phyloP scores from a whole-genome alignment of 768 basidiomycete species.

The Lactifluus pinguis region DNA sequence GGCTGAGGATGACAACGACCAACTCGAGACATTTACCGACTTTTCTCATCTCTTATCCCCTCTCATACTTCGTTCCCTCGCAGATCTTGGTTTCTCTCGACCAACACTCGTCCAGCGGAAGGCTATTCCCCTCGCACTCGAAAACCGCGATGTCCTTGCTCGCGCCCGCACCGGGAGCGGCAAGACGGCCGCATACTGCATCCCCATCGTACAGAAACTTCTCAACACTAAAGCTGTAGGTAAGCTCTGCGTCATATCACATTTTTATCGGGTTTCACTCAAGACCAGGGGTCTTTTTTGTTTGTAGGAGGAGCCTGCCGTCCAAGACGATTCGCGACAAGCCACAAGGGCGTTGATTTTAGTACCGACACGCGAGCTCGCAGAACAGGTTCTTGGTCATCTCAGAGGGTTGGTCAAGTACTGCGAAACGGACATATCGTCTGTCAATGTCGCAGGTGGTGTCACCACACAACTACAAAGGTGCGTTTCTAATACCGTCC shows the following conservation, averaged over 20 bases:
- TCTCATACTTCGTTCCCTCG: constrained; percentile 79
- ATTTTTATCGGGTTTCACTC: not conserved
- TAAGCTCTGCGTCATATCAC: constrained; percentile 3
- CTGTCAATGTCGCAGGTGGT: constrained; percentile 73
- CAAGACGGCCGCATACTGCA: constrained; percentile 93
- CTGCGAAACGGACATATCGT: constrained; percentile 64
- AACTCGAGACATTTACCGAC: constrained; percentile 29
- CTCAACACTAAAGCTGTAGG: constrained; percentile 53
- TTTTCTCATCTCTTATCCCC: constrained; percentile 78
- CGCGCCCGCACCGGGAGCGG: constrained; percentile 93
- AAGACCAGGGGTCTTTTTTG: no score
- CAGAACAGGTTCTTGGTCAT: constrained; percentile 79
- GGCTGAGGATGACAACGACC: not conserved
- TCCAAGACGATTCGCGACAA: constrained; percentile 26
- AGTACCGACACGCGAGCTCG: constrained; percentile 86
- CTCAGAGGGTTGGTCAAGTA: constrained; percentile 59
- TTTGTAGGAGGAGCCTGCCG: not conserved
- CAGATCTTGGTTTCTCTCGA: constrained; percentile 80
- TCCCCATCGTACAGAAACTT: constrained; percentile 86
- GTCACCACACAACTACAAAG: constrained; percentile 62
- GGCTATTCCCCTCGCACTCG: constrained; percentile 86
- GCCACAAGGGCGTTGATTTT: constrained; percentile 70
- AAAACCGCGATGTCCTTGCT: constrained; percentile 84
- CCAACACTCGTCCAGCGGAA: constrained; percentile 90
- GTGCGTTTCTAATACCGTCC: constrained; percentile 31